phyloP scores from a whole-genome alignment of 169 alveolate genomes.

The Cystoisospora suis region DNA sequence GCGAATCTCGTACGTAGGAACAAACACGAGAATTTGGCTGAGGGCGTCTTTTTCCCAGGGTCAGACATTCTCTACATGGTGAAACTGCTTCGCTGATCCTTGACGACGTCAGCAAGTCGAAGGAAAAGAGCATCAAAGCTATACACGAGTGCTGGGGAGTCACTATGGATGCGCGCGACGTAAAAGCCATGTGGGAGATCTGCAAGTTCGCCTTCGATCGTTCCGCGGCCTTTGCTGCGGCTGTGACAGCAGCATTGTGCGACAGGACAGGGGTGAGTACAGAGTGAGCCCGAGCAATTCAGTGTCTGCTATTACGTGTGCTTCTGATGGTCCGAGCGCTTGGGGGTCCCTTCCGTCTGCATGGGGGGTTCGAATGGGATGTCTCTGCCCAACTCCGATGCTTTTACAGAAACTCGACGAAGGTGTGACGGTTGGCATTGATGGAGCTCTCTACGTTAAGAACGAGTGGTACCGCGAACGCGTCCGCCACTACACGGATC shows the following conservation, averaged over 20 bases:
- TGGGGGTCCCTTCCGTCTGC: neutral
- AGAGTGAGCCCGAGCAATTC: too few relatives aligned
- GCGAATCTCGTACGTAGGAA: slow-evolving; percentile 8
- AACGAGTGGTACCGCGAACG: slow-evolving; percentile 82
- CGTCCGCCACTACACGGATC: slow-evolving; percentile 71
- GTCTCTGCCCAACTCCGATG: too few relatives aligned
- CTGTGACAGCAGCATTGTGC: slow-evolving; percentile 81
- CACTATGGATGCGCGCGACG: slow-evolving; percentile 69
- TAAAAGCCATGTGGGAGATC: slow-evolving; percentile 71
- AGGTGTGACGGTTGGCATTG: slow-evolving; percentile 80
- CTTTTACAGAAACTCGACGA: slow-evolving; percentile 64
- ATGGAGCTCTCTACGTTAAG: slow-evolving; percentile 85
- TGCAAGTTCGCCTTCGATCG: slow-evolving; percentile 80
- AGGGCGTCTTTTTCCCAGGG: neutral
- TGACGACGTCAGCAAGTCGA: slow-evolving; percentile 75
- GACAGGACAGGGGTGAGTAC: slow-evolving; percentile 76
- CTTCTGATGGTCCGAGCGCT: neutral
- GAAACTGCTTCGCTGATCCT: slow-evolving; percentile 75
- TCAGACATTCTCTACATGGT: slow-evolving; percentile 66
- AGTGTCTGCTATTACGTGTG: neutral
- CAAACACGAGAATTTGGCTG: too few relatives aligned
- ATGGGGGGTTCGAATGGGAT: too few relatives aligned
- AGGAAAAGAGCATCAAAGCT: slow-evolving; percentile 69
- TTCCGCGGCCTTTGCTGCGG: slow-evolving; percentile 88
- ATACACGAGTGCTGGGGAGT: slow-evolving; percentile 76